phyloP scores from a whole-genome alignment of 1,284 basidiomycete genomes.

The Hymenochaete sp. region DNA sequence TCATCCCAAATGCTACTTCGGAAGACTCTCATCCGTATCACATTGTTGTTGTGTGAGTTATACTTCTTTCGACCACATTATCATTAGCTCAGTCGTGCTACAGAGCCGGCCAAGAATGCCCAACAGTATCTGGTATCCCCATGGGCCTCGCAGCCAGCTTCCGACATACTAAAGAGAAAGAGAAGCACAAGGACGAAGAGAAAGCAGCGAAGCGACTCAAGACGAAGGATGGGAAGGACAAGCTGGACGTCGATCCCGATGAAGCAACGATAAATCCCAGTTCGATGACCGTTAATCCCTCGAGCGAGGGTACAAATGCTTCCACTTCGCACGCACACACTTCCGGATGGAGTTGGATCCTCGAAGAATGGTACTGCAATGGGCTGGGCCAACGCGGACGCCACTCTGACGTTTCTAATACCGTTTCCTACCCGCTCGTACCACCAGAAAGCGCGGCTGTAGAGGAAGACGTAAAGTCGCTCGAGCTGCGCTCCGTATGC shows the following conservation, averaged over 20 bases:
- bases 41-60: conserved; percentile 61
- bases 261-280: background rate
- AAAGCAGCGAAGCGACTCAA: conserved; percentile 24
- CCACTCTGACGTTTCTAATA: too few species aligned
- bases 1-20: conserved; percentile 42
- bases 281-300: conserved; percentile 1
- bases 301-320: background rate
- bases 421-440: conserved; percentile 5
- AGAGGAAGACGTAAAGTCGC: background rate
- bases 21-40: conserved; percentile 69
- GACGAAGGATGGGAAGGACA: conserved; percentile 23
- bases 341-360: conserved; percentile 16
- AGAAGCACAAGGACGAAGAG: conserved; percentile 40
- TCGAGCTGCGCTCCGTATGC: background rate
- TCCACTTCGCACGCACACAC: conserved; percentile 2
- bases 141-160: conserved; percentile 72
- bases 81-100: conserved; percentile 17
- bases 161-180: conserved; percentile 41
- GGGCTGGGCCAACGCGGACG: conserved; percentile 8
- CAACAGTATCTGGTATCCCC: conserved; percentile 66
- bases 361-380: conserved; percentile 16
- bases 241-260: conserved; percentile 8
- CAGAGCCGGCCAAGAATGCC: conserved; percentile 80
- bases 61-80: conserved; percentile 11
- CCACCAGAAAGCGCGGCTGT: background rate